A percentile compares a stretch with the other conserved stretches of the same genome.
These are phyloP conservation scores for Talaromyces sp. DNA, from an alignment of 2,329 filamentous ascomycete genomes.

Conservation along the genomic window DNA sequence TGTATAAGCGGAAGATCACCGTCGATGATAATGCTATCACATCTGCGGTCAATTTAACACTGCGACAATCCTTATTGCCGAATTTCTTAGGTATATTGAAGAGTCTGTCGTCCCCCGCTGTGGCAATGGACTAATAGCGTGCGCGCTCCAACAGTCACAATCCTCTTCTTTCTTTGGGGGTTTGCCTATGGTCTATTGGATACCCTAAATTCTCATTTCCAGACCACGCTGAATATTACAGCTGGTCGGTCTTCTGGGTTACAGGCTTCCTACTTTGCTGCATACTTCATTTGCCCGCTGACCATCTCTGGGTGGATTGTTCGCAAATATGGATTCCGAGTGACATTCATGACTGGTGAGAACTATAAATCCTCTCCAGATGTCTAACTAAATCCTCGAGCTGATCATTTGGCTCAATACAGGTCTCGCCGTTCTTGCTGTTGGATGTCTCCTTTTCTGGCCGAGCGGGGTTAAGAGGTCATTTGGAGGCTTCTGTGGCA, in stretches of 20 bases:
- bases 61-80: constrained; percentile 68
- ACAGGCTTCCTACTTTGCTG: constrained; percentile 45
- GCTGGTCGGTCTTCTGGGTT: constrained; percentile 49
- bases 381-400: not conserved
- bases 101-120: not conserved
- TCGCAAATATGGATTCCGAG: constrained; percentile 50
- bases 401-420: constrained; percentile 27
- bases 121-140: not conserved
- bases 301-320: constrained; percentile 45
- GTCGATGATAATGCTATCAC: constrained; percentile 51
- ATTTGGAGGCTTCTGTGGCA: constrained; percentile 63
- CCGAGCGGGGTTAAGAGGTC: constrained; percentile 58
- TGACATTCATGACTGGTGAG: constrained; percentile 25
- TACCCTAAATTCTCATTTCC: constrained; percentile 54
- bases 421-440: constrained; percentile 59
- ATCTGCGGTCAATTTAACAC: constrained; percentile 63
- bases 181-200: constrained; percentile 62
- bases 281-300: constrained; percentile 48
- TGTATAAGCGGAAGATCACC: constrained; percentile 17
- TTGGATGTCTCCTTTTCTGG: constrained; percentile 63
- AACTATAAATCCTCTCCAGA: constrained; percentile 23
- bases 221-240: constrained; percentile 48
- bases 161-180: constrained; percentile 68
- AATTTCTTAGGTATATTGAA: constrained; percentile 52
- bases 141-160: constrained; percentile 55